A percentile compares a stretch with the other conserved stretches of the same genome.
phyloP scores from a whole-genome alignment of 73 alveolate genomes.

The Symbiodinium pilosum region DNA sequence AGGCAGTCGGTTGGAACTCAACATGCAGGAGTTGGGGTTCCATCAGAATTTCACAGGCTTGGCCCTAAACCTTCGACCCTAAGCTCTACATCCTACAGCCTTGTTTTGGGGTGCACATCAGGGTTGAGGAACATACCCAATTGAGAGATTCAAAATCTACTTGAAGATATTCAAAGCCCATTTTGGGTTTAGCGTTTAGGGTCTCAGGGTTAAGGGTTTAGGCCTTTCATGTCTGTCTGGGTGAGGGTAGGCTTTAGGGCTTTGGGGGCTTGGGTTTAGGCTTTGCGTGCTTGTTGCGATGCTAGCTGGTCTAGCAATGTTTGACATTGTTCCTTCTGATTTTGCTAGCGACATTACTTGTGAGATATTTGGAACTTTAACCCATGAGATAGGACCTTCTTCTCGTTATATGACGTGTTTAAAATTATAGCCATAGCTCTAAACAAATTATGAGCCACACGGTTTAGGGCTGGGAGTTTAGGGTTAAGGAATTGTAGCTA shows the following conservation, averaged over 20 bases:
- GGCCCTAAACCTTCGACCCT: not conserved
- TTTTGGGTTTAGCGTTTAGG: not conserved
- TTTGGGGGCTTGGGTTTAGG: not conserved
- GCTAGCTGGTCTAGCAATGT: not conserved
- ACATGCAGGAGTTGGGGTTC: not conserved
- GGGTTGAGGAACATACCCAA: not conserved
- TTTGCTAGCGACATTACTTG: not conserved
- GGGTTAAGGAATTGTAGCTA: too few relatives aligned
- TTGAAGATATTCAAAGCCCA: not conserved
- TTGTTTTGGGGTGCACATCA: not conserved
- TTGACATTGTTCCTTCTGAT: not conserved
- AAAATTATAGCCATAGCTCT: not conserved
- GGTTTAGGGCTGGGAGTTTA: too few relatives aligned
- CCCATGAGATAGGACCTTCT: not conserved
- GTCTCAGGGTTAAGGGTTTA: not conserved
- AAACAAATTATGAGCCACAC: too few relatives aligned
- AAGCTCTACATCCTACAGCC: not conserved
- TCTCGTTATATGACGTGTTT: not conserved
- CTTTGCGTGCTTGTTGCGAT: not conserved
- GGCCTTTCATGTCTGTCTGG: not conserved
- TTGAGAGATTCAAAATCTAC: not conserved
- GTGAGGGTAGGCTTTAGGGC: not conserved
- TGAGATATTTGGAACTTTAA: not conserved
- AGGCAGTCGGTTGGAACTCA: not conserved
- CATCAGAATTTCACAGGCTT: not conserved